These are phyloP conservation scores for Euphorbia schlechtendalii DNA, from an alignment of 441 rosid species.

Conservation along the genomic window DNA sequence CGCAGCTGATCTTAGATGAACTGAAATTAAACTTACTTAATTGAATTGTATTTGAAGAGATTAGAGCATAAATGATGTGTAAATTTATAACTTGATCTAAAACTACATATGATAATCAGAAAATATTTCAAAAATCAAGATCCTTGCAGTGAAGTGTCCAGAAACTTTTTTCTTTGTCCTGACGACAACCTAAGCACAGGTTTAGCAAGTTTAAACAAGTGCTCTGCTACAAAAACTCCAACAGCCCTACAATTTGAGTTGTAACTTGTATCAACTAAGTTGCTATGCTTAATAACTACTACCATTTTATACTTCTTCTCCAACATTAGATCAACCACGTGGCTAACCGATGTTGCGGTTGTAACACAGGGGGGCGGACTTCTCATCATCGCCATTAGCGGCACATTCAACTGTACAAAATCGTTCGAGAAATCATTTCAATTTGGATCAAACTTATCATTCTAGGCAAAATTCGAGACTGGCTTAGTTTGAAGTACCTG, in stretches of 20 bases:
- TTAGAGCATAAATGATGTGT: too few species aligned
- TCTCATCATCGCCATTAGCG: conserved; percentile 59
- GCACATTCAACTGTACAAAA: conserved; percentile 49
- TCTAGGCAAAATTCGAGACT: too few species aligned
- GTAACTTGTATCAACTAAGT: conserved; percentile 23
- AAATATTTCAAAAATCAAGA: background rate
- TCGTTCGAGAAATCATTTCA: conserved; percentile 10
- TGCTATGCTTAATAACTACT: conserved; percentile 40
- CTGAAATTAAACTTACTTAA: too few species aligned
- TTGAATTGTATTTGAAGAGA: too few species aligned
- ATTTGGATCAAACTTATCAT: conserved; percentile 1
- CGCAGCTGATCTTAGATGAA: too few species aligned
- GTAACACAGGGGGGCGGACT: conserved; percentile 60
- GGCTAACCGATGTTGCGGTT: conserved; percentile 45
- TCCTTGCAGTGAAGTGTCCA: conserved; percentile 17
- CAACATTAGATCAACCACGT: conserved; percentile 50
- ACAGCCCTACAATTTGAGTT: conserved; percentile 38
- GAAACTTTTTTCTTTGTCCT: conserved; percentile 23
- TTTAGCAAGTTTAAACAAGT: conserved; percentile 36
- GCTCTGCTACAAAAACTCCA: conserved; percentile 56
- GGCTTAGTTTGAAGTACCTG: conserved; percentile 36
- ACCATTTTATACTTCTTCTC: conserved; percentile 64
- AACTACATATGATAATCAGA: background rate
- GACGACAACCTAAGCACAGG: conserved; percentile 20
- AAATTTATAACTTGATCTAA: background rate